A percentile compares a stretch with the other conserved stretches of the same genome.
Evolutionary conservation across 352 stramenopile species (phyloP).

Genomic region (Pythium chondricola): DNA sequence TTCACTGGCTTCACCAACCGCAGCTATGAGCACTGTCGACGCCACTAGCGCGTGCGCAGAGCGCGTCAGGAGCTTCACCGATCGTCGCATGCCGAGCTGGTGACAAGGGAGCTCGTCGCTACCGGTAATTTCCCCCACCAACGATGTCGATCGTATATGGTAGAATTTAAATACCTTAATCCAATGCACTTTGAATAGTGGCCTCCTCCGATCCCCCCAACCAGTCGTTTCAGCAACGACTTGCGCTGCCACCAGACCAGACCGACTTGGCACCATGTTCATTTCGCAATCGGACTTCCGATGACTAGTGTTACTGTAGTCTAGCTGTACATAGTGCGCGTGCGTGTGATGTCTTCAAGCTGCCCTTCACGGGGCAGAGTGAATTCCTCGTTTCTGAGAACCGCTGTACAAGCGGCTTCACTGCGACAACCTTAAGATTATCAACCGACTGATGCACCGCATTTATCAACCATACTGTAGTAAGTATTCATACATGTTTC

Average conservation of each 20-base stretch:
- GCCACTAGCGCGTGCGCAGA: conserved; percentile 18
- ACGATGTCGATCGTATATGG: not conserved
- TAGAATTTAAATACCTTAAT: not conserved
- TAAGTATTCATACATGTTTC: too few species aligned
- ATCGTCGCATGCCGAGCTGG: not conserved
- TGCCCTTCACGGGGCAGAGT: conserved; percentile 44
- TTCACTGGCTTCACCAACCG: conserved; percentile 33
- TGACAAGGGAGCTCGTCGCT: not conserved
- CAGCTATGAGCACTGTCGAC: conserved; percentile 16
- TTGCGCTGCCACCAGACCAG: not conserved
- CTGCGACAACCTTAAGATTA: conserved; percentile 83
- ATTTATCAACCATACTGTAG: too few species aligned
- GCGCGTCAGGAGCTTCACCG: not conserved
- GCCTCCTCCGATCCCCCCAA: not conserved
- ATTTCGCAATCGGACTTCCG: too few species aligned
- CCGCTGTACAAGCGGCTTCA: conserved; percentile 81
- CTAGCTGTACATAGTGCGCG: too few species aligned
- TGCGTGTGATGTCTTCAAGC: conserved; percentile 76
- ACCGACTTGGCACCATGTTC: too few species aligned
- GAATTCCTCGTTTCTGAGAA: conserved; percentile 90
- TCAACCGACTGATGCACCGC: conserved; percentile 70
- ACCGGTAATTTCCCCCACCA: not conserved
- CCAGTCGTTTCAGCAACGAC: not conserved
- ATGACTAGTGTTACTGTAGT: too few species aligned
- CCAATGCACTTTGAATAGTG: not conserved